Conservation (phyloP, 129 eudicot genomes). For the sunflower (Helianthus annuus) region DNA sequence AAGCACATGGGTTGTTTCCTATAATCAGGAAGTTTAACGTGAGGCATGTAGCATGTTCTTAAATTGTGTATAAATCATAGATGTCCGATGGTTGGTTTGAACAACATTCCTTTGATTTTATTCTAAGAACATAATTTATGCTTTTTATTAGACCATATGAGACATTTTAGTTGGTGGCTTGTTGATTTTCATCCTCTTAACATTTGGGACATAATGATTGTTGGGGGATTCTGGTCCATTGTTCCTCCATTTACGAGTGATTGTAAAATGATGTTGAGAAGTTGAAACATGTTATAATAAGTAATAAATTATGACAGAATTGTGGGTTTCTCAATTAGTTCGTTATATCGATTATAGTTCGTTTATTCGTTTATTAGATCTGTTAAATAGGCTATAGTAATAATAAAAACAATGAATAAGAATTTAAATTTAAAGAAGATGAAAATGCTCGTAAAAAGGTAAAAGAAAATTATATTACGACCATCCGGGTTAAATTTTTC, state of each 20-base stretch:
- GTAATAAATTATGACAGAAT: background rate
- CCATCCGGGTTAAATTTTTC: too few species aligned
- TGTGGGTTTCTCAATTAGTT: too few species aligned
- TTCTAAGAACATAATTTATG: conserved; percentile 14
- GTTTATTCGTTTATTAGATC: too few species aligned
- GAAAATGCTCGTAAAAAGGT: too few species aligned
- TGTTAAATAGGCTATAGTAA: too few species aligned
- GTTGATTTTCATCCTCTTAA: conserved; percentile 8
- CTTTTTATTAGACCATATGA: conserved; percentile 11
- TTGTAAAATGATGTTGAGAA: background rate
- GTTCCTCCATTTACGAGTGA: background rate
- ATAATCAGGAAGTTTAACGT: conserved; percentile 35
- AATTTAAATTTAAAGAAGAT: too few species aligned
- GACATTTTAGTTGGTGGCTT: conserved; percentile 17
- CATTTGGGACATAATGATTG: conserved; percentile 26
- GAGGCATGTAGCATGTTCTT: conserved; percentile 31
- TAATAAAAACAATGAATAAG: too few species aligned
- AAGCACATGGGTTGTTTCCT: conserved; percentile 45
- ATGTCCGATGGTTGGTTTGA: conserved; percentile 14
- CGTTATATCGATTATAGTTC: too few species aligned
- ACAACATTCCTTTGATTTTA: conserved; percentile 25
- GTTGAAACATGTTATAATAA: background rate
- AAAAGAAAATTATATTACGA: too few species aligned
- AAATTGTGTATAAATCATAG: conserved; percentile 20
- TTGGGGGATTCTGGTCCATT: background rate